Base-by-base conservation (phyloP, 2,329 filamentous ascomycete species). In the Colletotrichum sp. region DNA sequence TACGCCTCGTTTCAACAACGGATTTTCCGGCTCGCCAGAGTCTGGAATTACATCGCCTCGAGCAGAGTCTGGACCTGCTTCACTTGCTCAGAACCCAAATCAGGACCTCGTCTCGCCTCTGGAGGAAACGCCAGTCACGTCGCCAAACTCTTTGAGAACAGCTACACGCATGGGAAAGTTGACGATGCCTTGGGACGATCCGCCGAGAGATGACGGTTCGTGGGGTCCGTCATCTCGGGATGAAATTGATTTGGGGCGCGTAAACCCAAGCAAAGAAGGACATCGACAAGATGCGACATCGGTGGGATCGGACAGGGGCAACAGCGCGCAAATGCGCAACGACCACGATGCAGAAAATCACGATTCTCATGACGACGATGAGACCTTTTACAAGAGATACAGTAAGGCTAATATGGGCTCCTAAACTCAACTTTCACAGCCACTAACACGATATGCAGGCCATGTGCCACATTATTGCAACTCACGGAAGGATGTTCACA, bases 391-490 rank as follows among this genome's bases (percentile, higher is more conserved):
- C 64, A 80, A 77, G n/a, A 82, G 82, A 67, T 85, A 82, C 63
- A 78, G 82, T 83, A 78, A 66, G 81, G 28, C 16, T 43, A 6
- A 6, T 21, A 8, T 21, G 9, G 13, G 18, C 30, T 6, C 32
- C 21, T 48, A 15, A 7, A 6, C 13, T 39, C 12, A 15, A 4
- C 24, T 5, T 18, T 30, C n/a, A 30, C 36, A 26, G 30, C 7
- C 24, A 59, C 26, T 71, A 18, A 64, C 39, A 48, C 16, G 30
- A 36, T 43, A 36, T 26, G n/a, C 36, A 79, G 78, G 52, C 32
- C 77, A 82, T 30, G 81, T 82, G 4, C 84, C 84, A 2, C 82
- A 77, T 12, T 82, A 83, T 34, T 86, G 85, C 75, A 79, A 78
- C 26, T 85, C 84, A 5, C 78, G 72, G 28, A 77, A 78, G 34